These are phyloP conservation scores for Mortierella polycephala DNA, from an alignment of 371 early-diverging fungal genomes.

Conservation along the genomic window DNA sequence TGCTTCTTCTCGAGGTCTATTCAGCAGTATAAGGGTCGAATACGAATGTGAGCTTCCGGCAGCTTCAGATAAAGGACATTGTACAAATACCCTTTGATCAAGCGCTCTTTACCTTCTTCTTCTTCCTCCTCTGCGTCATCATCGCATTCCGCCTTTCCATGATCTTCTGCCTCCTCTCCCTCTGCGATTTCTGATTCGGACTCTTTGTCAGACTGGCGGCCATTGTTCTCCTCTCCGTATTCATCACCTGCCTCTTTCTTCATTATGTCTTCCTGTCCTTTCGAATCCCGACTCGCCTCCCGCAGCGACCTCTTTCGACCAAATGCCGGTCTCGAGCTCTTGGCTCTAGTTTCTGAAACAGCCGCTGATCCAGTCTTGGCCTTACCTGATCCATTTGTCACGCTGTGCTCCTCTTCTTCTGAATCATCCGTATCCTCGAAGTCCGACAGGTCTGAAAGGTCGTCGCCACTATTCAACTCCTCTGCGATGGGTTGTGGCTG, in stretches of 20 bases:
- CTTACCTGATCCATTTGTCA: slow-evolving; percentile 1
- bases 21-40: background rate
- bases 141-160: slow-evolving; percentile 15
- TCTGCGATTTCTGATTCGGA: slow-evolving; percentile 32
- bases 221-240: slow-evolving; percentile 3
- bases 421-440: slow-evolving; percentile 51
- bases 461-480: slow-evolving; percentile 53
- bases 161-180: slow-evolving; percentile 19
- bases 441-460: slow-evolving; percentile 50
- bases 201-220: slow-evolving; percentile 29
- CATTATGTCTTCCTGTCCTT: slow-evolving; percentile 19
- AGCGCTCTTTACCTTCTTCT: slow-evolving; percentile 7
- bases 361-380: slow-evolving; percentile 22
- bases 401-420: slow-evolving; percentile 26
- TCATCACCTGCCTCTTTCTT: slow-evolving; percentile 11
- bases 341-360: background rate
- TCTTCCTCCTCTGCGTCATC: slow-evolving; percentile 29
- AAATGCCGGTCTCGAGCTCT: slow-evolving; percentile 6
- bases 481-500: slow-evolving; percentile 43
- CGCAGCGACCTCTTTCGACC: slow-evolving; percentile 30
- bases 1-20: slow-evolving; percentile 46
- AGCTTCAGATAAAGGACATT: too few species aligned
- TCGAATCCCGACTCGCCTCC: slow-evolving; percentile 16
- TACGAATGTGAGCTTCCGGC: background rate
- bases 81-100: background rate